Conservation (phyloP, 192 early-diverging fungal species). For the Coemansia guatemalensis region DNA sequence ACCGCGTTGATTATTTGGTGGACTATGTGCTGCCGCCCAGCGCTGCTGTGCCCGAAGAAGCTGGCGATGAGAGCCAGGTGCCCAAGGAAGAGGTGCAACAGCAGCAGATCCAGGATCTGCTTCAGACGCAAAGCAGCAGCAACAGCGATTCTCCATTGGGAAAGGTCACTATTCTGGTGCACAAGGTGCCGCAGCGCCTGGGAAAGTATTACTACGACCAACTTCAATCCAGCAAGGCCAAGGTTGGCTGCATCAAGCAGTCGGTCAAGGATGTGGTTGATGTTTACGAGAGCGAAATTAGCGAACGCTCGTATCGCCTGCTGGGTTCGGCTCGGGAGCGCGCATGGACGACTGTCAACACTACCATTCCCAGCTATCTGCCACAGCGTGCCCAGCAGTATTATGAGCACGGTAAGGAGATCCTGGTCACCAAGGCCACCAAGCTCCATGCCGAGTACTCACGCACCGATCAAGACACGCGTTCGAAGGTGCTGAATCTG, state of each 20-base stretch:
- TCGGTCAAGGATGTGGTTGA: slow-evolving; percentile 44
- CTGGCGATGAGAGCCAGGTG: slow-evolving; percentile 1
- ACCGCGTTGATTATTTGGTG: slow-evolving; percentile 59
- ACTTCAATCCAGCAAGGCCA: slow-evolving; percentile 37
- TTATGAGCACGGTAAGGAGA: slow-evolving; percentile 48
- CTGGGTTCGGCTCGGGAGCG: slow-evolving; percentile 40
- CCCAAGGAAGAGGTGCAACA: background rate
- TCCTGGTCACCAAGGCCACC: slow-evolving; percentile 42
- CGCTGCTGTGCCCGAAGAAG: background rate
- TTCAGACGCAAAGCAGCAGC: slow-evolving; percentile 1
- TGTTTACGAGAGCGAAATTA: slow-evolving; percentile 44
- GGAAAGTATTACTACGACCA: slow-evolving; percentile 42
- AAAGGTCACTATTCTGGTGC: slow-evolving; percentile 50
- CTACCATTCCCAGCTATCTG: slow-evolving; percentile 42
- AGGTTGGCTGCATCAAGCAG: slow-evolving; percentile 38
- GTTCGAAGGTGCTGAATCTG: slow-evolving; percentile 48
- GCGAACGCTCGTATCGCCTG: slow-evolving; percentile 37
- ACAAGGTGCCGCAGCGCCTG: slow-evolving; percentile 49
- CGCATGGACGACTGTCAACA: slow-evolving; percentile 34
- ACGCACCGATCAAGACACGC: slow-evolving; percentile 42
- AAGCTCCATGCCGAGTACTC: slow-evolving; percentile 54
- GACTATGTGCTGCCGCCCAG: slow-evolving; percentile 55
- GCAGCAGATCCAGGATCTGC: background rate
- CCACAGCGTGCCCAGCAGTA: slow-evolving; percentile 50
- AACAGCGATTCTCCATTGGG: slow-evolving; percentile 32